Evolutionary conservation across 495 filamentous ascomycete genomes (phyloP).

Genomic region (Platismatia glauca): DNA sequence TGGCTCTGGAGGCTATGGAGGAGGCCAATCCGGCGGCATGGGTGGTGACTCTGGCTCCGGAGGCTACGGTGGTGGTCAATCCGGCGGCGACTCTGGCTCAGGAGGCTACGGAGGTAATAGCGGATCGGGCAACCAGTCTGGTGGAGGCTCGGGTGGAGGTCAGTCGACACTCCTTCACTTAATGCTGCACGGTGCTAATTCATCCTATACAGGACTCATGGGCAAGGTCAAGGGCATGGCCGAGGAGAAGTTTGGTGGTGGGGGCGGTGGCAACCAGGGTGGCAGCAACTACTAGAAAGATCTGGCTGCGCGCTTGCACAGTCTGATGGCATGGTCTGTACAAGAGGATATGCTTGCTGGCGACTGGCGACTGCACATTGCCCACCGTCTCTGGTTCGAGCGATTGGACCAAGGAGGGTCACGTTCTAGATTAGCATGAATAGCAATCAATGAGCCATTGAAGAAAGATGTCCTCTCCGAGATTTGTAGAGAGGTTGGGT

Average conservation of each 20-base stretch:
- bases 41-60: conserved; percentile 16
- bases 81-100: conserved; percentile 20
- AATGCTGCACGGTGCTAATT: background rate
- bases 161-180: background rate
- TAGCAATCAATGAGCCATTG: conserved; percentile 10
- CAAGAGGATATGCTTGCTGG: conserved; percentile 1
- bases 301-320: background rate
- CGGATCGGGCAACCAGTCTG: conserved; percentile 1
- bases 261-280: background rate
- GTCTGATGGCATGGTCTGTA: background rate
- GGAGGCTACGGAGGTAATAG: conserved; percentile 28
- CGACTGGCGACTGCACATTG: background rate
- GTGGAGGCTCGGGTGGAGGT: conserved; percentile 13
- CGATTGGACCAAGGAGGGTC: background rate
- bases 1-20: conserved; percentile 8
- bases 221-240: conserved; percentile 10
- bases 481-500: background rate
- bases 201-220: background rate
- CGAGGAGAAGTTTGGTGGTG: background rate
- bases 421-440: conserved; percentile 8
- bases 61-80: conserved; percentile 15
- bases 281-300: conserved; percentile 10
- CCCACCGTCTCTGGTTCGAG: background rate
- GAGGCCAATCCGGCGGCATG: conserved; percentile 14
- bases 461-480: background rate